phyloP scores from a whole-genome alignment of 2,329 filamentous ascomycete species.

The Endoconidiophora polonica region DNA sequence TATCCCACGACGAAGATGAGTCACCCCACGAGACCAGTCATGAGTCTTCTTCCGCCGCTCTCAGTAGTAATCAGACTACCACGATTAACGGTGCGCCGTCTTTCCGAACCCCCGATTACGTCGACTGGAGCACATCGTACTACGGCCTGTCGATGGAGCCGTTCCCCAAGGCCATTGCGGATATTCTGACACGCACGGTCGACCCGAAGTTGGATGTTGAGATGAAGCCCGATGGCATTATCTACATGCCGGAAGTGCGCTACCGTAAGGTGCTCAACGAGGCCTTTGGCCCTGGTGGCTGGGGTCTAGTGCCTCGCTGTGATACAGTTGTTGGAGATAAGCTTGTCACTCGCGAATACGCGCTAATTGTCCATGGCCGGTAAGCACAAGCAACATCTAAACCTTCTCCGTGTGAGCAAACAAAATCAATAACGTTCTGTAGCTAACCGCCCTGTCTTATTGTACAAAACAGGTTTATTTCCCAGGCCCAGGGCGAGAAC shows the following conservation, averaged over 20 bases:
- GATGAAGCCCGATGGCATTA: conserved; percentile 91
- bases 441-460: conserved; percentile 1
- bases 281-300: conserved; percentile 87
- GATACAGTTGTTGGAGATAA: conserved; percentile 73
- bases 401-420: neutral
- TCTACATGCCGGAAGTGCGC: conserved; percentile 96
- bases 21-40: neutral
- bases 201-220: conserved; percentile 59
- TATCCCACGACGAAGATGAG: conserved; percentile 4
- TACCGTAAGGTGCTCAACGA: conserved; percentile 79
- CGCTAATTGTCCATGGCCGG: conserved; percentile 75
- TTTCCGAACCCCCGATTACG: conserved; percentile 15
- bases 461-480: conserved; percentile 52
- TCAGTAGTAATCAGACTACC: conserved; percentile 8
- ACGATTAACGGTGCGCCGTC: neutral
- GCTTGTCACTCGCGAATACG: conserved; percentile 78
- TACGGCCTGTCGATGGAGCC: conserved; percentile 57
- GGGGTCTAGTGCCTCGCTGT: conserved; percentile 80
- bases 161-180: conserved; percentile 53
- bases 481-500: conserved; percentile 85
- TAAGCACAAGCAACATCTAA: conserved; percentile 27
- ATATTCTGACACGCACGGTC: conserved; percentile 51
- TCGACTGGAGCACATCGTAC: conserved; percentile 74
- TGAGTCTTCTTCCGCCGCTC: neutral
- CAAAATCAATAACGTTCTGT: neutral